These are phyloP conservation scores for Capsella bursapastoris DNA, from an alignment of 345 rosid genomes.

Conservation along the genomic window DNA sequence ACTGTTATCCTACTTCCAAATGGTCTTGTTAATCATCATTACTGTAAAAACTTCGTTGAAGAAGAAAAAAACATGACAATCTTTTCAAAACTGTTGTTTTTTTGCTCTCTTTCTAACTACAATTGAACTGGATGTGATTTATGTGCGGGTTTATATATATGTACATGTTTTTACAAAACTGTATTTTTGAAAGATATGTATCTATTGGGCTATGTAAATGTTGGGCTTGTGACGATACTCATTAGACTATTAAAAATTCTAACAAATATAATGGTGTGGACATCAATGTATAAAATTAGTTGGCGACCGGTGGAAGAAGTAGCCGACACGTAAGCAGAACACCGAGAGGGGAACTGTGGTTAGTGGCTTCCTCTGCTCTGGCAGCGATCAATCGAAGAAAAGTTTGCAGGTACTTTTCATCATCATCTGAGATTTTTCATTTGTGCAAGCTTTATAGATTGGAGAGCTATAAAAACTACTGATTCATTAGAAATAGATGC, in stretches of 20 bases:
- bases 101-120: no score
- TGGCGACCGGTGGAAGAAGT: background rate
- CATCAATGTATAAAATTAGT: background rate
- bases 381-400: background rate
- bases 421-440: background rate
- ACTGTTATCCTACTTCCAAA: slow-evolving; percentile 75
- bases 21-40: slow-evolving; percentile 64
- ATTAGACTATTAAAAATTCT: background rate
- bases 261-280: background rate
- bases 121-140: no score
- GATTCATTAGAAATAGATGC: background rate
- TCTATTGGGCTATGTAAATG: no score
- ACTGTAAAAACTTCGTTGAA: background rate
- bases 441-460: slow-evolving; percentile 8
- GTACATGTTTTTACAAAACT: no score
- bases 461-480: background rate
- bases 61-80: no score
- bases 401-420: background rate
- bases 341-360: background rate
- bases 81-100: no score
- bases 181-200: no score
- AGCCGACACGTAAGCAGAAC: slow-evolving; percentile 26
- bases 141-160: no score
- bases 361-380: background rate
- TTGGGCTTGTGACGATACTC: background rate